A percentile compares a stretch with the other conserved stretches of the same genome.
Evolutionary conservation across 257 asterid genomes (phyloP).

Genomic region (Oldenlandia corymbosa): DNA sequence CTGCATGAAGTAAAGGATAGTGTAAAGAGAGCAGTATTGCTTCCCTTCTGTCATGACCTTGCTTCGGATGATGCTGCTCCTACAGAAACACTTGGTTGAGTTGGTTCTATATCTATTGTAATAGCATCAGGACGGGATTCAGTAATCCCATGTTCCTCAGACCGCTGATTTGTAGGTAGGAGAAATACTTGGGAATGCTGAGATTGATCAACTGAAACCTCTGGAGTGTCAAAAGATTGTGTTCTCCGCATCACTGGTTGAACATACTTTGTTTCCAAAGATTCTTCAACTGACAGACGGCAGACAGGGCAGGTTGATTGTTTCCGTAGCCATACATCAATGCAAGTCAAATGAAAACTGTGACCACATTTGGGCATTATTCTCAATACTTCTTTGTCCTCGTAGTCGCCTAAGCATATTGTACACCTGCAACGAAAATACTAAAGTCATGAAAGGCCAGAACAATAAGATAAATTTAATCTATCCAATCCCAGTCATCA

Average conservation of each 20-base stretch:
- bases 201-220: slow-evolving; percentile 38
- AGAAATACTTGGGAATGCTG: slow-evolving; percentile 48
- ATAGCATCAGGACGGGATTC: slow-evolving; percentile 27
- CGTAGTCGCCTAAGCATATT: slow-evolving; percentile 71
- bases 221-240: slow-evolving; percentile 42
- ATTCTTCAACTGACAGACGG: slow-evolving; percentile 58
- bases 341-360: slow-evolving; percentile 73
- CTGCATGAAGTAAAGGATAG: slow-evolving; percentile 3
- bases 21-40: neutral
- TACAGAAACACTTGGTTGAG: slow-evolving; percentile 27
- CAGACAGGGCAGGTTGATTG: slow-evolving; percentile 90
- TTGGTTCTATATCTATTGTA: slow-evolving; percentile 31
- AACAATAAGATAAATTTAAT: too few relatives aligned
- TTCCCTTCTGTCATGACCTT: slow-evolving; percentile 29
- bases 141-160: slow-evolving; percentile 25
- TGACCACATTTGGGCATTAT: slow-evolving; percentile 90
- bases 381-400: slow-evolving; percentile 73
- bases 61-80: slow-evolving; percentile 32
- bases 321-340: slow-evolving; percentile 77
- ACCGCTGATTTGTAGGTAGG: slow-evolving; percentile 30
- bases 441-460: slow-evolving; percentile 14
- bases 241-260: slow-evolving; percentile 26
- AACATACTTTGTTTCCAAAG: slow-evolving; percentile 35
- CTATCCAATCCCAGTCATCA: neutral
- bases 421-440: slow-evolving; percentile 50